A percentile compares a stretch with the other conserved stretches of the same genome.
These are phyloP conservation scores for Cytospora piceicola DNA, from an alignment of 2,329 filamentous ascomycete genomes.

Conservation along the genomic window DNA sequence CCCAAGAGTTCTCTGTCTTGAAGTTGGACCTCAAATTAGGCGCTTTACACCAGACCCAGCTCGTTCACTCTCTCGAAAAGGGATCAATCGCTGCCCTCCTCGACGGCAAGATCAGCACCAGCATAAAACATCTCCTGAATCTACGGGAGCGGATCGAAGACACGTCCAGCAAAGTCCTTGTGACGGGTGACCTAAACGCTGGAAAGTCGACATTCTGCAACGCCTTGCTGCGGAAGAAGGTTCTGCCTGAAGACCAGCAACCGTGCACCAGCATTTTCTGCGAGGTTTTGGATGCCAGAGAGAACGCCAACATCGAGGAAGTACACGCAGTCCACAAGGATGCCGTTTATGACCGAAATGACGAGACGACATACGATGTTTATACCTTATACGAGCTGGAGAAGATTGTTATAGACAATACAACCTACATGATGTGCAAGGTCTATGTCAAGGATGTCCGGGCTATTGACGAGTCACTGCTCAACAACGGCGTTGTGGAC, in stretches of 20 bases:
- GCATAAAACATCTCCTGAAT: slow-evolving; percentile 84
- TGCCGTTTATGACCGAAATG: slow-evolving; percentile 77
- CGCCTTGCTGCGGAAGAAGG: slow-evolving; percentile 87
- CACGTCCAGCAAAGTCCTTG: slow-evolving; percentile 92
- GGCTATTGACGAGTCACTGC: slow-evolving; percentile 85
- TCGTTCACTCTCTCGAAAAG: slow-evolving; percentile 95
- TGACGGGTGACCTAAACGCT: slow-evolving; percentile 95
- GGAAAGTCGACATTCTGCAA: slow-evolving; percentile 99
- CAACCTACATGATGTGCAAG: slow-evolving; percentile 91
- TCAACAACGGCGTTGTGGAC: slow-evolving; percentile 97
- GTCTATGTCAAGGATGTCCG: slow-evolving; percentile 92
- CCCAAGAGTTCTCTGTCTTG: slow-evolving; percentile 92
- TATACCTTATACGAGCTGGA: slow-evolving; percentile 80
- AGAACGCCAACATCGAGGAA: slow-evolving; percentile 90
- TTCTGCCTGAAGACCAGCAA: slow-evolving; percentile 95
- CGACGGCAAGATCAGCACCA: slow-evolving; percentile 92
- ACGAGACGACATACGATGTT: slow-evolving; percentile 93
- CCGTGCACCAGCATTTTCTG: slow-evolving; percentile 99
- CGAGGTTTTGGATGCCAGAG: slow-evolving; percentile 88
- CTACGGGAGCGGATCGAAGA: slow-evolving; percentile 95
- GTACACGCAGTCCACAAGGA: slow-evolving; percentile 93
- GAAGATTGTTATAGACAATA: slow-evolving; percentile 86
- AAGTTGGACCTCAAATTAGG: slow-evolving; percentile 95
- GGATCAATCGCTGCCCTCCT: slow-evolving; percentile 85
- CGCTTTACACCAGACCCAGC: slow-evolving; percentile 79